Conservation (phyloP, 2,329 filamentous ascomycete species). For the Teratosphaeria destructans region DNA sequence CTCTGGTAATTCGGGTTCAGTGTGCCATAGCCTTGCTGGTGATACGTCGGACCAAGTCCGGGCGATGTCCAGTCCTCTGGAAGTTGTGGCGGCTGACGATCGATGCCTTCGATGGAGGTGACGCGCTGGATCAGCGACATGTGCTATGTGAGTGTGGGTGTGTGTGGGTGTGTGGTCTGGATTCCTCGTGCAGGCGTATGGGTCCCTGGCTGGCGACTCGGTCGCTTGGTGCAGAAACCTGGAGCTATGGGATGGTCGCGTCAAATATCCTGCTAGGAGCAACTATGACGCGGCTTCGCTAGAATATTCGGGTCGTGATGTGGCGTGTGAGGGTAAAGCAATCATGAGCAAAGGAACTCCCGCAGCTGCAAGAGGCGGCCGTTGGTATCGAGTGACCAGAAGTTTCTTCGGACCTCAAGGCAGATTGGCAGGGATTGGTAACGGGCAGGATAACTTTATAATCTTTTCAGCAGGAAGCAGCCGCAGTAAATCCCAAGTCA, state of each 20-base stretch:
- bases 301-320: not conserved
- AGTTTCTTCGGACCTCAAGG: not conserved
- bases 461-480: not conserved
- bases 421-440: not conserved
- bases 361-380: not conserved
- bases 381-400: not conserved
- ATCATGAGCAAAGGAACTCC: not conserved
- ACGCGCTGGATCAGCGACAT: conserved; percentile 46
- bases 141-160: not conserved
- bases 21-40: conserved; percentile 9
- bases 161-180: not conserved
- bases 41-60: not conserved
- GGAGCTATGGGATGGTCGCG: not conserved
- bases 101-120: conserved; percentile 38
- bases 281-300: not conserved
- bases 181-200: not conserved
- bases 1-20: not conserved
- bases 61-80: conserved; percentile 10
- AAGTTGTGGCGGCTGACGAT: conserved; percentile 29
- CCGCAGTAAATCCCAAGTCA: not conserved
- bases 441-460: not conserved
- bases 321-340: not conserved
- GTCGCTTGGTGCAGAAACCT: not conserved
- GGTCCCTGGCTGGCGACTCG: not conserved
- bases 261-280: not conserved